phyloP scores from a whole-genome alignment of 1,284 basidiomycete species.

The Xerocomus minutiporus region DNA sequence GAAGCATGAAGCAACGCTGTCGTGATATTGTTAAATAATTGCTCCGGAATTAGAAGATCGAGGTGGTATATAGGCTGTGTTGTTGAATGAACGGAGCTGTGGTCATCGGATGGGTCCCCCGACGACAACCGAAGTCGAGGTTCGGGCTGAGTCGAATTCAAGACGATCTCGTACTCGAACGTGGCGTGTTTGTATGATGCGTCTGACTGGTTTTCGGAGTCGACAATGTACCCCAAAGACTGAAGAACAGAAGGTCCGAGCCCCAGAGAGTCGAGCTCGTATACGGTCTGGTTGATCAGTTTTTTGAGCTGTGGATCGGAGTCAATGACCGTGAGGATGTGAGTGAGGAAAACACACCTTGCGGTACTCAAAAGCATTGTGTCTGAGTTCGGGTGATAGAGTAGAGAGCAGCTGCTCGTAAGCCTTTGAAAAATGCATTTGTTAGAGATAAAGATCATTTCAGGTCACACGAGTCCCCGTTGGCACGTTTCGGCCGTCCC shows the following conservation, averaged over 20 bases:
- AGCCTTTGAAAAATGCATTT: conserved; percentile 81
- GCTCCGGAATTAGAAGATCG: conserved; percentile 17
- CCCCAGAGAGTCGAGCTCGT: conserved; percentile 77
- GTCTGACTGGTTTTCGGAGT: background rate
- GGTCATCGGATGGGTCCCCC: conserved; percentile 16
- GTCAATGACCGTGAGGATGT: background rate
- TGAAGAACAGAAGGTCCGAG: conserved; percentile 59
- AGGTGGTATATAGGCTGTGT: conserved; percentile 9
- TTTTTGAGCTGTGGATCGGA: conserved; percentile 74
- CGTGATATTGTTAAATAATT: conserved; percentile 7
- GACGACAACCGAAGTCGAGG: conserved; percentile 53
- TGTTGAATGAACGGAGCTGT: background rate
- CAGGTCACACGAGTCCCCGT: background rate
- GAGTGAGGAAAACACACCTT: conserved; percentile 44
- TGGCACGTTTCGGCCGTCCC: background rate
- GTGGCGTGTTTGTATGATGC: conserved; percentile 14
- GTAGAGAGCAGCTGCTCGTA: conserved; percentile 66
- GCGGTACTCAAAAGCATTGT: conserved; percentile 83
- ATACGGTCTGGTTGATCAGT: conserved; percentile 82
- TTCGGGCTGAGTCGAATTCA: conserved; percentile 45
- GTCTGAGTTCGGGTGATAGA: conserved; percentile 71
- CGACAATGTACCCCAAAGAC: conserved; percentile 35
- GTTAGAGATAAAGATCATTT: background rate
- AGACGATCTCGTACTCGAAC: conserved; percentile 53
- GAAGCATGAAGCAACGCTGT: conserved; percentile 4